Evolutionary conservation across 176 grass and related monocot genomes (phyloP).

Genomic region (Stipa capillata): DNA sequence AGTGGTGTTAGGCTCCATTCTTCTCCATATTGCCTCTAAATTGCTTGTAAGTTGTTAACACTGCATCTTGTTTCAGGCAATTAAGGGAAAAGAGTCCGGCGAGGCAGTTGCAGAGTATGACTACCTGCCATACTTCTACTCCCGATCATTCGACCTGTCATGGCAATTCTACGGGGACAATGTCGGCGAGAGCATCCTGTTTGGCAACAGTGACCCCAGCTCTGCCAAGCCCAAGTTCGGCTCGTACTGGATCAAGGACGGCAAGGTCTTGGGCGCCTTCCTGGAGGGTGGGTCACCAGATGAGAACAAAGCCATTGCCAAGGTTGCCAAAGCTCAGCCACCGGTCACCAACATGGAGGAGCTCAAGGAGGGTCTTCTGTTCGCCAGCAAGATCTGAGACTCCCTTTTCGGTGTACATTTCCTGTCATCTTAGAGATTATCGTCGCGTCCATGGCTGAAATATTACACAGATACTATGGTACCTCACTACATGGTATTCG

Average conservation of each 20-base stretch:
- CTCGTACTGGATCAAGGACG: slow-evolving; percentile 93
- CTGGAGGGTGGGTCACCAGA: slow-evolving; percentile 80
- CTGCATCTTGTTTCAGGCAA: slow-evolving; percentile 41
- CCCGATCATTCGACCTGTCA: slow-evolving; percentile 72
- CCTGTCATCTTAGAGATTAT: background rate
- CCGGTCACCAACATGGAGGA: slow-evolving; percentile 30
- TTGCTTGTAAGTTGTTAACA: background rate
- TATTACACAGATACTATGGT: background rate
- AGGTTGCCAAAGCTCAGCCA: slow-evolving; percentile 65
- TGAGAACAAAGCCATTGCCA: slow-evolving; percentile 77
- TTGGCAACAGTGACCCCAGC: slow-evolving; percentile 63
- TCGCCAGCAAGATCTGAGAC: slow-evolving; percentile 70
- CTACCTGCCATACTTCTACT: slow-evolving; percentile 95
- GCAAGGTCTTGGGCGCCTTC: slow-evolving; percentile 75
- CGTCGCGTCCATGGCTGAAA: background rate
- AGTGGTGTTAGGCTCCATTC: background rate
- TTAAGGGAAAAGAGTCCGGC: slow-evolving; percentile 65
- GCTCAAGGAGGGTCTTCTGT: slow-evolving; percentile 66
- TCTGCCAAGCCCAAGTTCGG: slow-evolving; percentile 79
- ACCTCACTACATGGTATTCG: background rate
- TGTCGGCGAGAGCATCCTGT: slow-evolving; percentile 66
- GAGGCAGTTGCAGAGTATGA: slow-evolving; percentile 60
- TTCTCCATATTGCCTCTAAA: background rate
- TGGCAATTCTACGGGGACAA: slow-evolving; percentile 99
- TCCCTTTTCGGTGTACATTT: slow-evolving; percentile 1